Evolutionary conservation across 1,284 basidiomycete species (phyloP), one percentile per base, ranked within the genome.

Genomic region (Lentinula novae-zelandiae): DNA sequence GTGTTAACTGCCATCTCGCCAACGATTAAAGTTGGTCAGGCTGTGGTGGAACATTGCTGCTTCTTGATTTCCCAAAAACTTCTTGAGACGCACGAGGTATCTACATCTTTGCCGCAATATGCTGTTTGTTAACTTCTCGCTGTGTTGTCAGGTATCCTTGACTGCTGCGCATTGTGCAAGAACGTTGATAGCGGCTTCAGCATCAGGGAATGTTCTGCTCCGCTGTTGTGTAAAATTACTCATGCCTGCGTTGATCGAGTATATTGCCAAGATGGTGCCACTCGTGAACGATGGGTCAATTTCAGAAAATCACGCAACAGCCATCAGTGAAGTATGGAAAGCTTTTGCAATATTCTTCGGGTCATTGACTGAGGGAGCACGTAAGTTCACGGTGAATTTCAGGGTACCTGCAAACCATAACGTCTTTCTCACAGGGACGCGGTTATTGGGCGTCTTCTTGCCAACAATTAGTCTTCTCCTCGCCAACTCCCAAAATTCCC

Each of bases 81-180:
- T 27, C 72, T 81, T 17, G 88, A 85, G 53, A 77, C 74, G 12
- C 81, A 82, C 66, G 93, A 96, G 68, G 93, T 92, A 67, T 66
- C 79, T 67, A 51, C 40, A 55, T 39, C 46, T 46, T 50, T 54
- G 60, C 33, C 27, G 38, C 17, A 15, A 7, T n/a, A 8, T 34
- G 54, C 63, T 40, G 44, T 58, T 36, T 60, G 44, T 50, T 62
- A 61, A 63, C 71, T 65, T 10, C 3, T 27, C 27, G 34, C 40
- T 27, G 12, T 65, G 73, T 33, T 68, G 70, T 65, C 74, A 89
- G 85, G 78, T 90, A 36, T 87, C 90, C 0, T 72, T 94, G n/a
- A 93, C 92, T 3, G 93, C 95, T 2, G 85, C 91, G 1, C 93
- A 98, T 67, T 97, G 96, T 69, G 84, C 90, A 0, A 90, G 90